Evolutionary conservation across 257 asterid species (phyloP).

Genomic region (Lavandula angustifolia): DNA sequence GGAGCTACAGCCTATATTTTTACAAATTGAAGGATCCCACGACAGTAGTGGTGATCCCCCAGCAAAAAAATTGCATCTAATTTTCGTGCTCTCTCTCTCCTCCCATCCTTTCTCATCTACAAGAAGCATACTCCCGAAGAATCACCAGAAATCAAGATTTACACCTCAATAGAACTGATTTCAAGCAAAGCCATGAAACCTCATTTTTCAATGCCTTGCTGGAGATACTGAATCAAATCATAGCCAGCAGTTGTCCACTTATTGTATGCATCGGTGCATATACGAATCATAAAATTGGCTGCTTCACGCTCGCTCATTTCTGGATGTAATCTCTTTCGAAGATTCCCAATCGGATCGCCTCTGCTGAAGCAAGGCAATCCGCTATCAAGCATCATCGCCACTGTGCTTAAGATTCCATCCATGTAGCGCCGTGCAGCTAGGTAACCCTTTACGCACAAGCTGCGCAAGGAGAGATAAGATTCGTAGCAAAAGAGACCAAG

Average conservation of each 20-base stretch:
- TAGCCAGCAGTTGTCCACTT: conserved; percentile 98
- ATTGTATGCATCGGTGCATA: conserved; percentile 91
- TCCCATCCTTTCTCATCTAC: conserved; percentile 27
- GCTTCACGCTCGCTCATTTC: conserved; percentile 99
- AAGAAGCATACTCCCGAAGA: conserved; percentile 1
- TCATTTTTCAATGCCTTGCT: conserved; percentile 96
- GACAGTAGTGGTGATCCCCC: conserved; percentile 26
- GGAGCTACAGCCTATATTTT: conserved; percentile 36
- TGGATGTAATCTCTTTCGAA: conserved; percentile 92
- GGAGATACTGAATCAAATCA: conserved; percentile 94
- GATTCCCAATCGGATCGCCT: conserved; percentile 97
- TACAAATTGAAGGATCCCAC: conserved; percentile 23
- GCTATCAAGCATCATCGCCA: conserved; percentile 79
- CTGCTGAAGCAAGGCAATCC: conserved; percentile 99
- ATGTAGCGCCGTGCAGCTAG: conserved; percentile 92
- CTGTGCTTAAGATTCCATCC: conserved; percentile 90
- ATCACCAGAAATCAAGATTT: conserved; percentile 30
- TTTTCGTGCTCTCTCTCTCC: background rate
- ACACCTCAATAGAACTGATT: conserved; percentile 9
- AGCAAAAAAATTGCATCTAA: conserved; percentile 25
- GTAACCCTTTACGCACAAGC: conserved; percentile 96
- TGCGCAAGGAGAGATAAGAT: conserved; percentile 34
- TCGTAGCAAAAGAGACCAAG: too few species aligned
- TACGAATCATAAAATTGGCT: conserved; percentile 85
- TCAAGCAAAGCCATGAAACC: background rate